A percentile compares a stretch with the other conserved stretches of the same genome.
phyloP scores from a whole-genome alignment of 2,329 filamentous ascomycete genomes.

The Trichoderma oligosporum region DNA sequence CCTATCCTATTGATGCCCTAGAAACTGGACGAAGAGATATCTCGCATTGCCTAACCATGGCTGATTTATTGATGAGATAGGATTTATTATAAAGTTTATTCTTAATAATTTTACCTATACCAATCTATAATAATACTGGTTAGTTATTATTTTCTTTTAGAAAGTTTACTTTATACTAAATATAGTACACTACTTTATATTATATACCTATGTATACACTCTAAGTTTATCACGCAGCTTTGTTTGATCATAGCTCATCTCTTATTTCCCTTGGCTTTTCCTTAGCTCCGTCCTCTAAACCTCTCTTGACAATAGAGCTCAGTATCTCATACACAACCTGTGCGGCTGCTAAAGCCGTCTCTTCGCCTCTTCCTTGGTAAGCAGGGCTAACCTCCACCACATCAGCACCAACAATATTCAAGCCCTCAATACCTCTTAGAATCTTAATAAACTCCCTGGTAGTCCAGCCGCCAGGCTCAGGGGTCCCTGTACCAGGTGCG shows the following conservation, averaged over 20 bases:
- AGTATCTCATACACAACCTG: constrained; percentile 86
- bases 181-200: too few species aligned
- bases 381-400: constrained; percentile 69
- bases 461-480: constrained; percentile 88
- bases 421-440: constrained; percentile 70
- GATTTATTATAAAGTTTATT: too few species aligned
- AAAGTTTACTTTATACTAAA: too few species aligned
- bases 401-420: constrained; percentile 87
- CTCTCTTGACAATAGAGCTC: constrained; percentile 65
- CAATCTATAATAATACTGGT: too few species aligned
- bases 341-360: constrained; percentile 76
- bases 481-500: constrained; percentile 75
- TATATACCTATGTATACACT: too few species aligned
- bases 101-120: too few species aligned
- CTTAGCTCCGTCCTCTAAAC: constrained; percentile 37
- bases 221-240: too few species aligned
- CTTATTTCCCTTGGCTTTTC: constrained; percentile 29
- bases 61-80: too few species aligned
- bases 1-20: too few species aligned
- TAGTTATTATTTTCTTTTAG: too few species aligned
- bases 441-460: constrained; percentile 83
- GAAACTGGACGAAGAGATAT: too few species aligned
- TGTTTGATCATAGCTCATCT: constrained; percentile 38
- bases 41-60: too few species aligned
- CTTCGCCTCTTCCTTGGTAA: constrained; percentile 76